Evolutionary conservation across 2,329 filamentous ascomycete genomes (phyloP), one percentile per base, ranked within the genome.

Genomic region (Sarocladium strictum): DNA sequence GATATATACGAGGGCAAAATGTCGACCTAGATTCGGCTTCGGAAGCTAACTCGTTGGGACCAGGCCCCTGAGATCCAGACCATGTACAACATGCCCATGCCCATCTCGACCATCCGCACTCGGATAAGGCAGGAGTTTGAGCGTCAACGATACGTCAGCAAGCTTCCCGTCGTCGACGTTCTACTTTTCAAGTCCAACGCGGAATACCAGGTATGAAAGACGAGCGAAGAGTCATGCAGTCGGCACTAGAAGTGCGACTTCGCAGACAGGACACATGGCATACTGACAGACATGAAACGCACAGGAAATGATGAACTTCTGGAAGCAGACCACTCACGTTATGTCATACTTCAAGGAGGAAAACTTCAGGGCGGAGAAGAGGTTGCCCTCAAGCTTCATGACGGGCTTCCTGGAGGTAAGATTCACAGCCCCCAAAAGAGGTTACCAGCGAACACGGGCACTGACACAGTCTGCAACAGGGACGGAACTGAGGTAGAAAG

Each of bases 291-390:
- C 17, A 43, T 43, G 7, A 11, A 17, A 10, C 3, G 32, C 51
- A 54, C 63, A 97, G 92, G 94, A 99, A 80, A 99, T 89, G 54
- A 84, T 99, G 79, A 99, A 99, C 77, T 99, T 89, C 80, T 99
- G 94, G 94, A 96, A 97, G 76, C 94, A 99, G 75, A 80, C 92
- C 58, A 89, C 89, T 60, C 94, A 99, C 71, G 82, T 99, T 63
- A 90, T 99, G 82, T 91, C 94, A 65, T 99, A 96, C 75, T 99
- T 97, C 81, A 85, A 92, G 69, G 81, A 85, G 64, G 92, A 97
- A 72, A 82, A 80, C 72, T 82, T 83, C 69, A 75, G 90, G 84
- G 78, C 90, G 84, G 71, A 87, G 78, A 70, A 90, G 63, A 84
- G 83, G 69, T 75, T 97, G 73, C 93, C 93, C 37, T 84, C 84